Evolutionary conservation across 306 rosid genomes (phyloP).

Genomic region (Calophaca sinica): DNA sequence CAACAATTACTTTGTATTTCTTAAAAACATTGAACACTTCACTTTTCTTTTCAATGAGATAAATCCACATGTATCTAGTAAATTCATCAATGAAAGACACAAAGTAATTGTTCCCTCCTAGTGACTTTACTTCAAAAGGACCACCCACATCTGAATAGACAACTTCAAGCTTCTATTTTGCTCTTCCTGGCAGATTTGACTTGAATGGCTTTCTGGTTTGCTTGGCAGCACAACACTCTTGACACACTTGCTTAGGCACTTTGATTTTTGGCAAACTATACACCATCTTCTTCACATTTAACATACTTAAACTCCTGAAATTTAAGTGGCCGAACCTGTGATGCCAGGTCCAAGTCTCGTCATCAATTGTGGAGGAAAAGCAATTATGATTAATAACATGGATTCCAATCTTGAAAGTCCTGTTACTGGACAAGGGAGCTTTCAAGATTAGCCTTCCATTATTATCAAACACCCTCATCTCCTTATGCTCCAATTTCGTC

Average conservation of each 20-base stretch:
- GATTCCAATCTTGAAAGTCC: background rate
- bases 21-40: background rate
- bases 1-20: background rate
- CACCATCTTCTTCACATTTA: background rate
- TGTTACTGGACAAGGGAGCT: background rate
- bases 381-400: background rate
- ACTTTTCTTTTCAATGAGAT: background rate
- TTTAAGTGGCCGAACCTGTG: background rate
- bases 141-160: background rate
- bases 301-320: background rate
- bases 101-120: background rate
- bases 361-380: background rate
- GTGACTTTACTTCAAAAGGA: background rate
- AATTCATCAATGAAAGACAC: background rate
- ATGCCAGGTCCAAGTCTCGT: background rate
- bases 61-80: background rate
- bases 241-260: background rate
- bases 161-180: too few species aligned
- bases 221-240: background rate
- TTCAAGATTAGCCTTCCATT: background rate
- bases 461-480: background rate
- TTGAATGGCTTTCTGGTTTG: background rate
- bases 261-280: background rate
- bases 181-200: background rate
- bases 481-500: background rate